These are phyloP conservation scores for Fraxinus cuspidata DNA, from an alignment of 257 asterid genomes.

Conservation along the genomic window DNA sequence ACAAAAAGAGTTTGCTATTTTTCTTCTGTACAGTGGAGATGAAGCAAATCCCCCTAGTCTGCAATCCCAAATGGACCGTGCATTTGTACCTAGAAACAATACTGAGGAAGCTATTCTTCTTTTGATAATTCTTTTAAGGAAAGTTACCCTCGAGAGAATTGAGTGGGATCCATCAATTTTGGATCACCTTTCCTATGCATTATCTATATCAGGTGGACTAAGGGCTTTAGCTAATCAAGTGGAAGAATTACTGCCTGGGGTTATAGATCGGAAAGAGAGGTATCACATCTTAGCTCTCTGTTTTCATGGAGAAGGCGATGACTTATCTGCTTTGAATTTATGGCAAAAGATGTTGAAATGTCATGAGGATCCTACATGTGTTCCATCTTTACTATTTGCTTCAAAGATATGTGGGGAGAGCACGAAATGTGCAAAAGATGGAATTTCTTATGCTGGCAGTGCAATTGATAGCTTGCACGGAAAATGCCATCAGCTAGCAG, in stretches of 20 bases:
- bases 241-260: slow-evolving; percentile 81
- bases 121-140: slow-evolving; percentile 64
- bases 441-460: slow-evolving; percentile 56
- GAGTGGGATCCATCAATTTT: slow-evolving; percentile 85
- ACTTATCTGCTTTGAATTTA: slow-evolving; percentile 57
- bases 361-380: slow-evolving; percentile 36
- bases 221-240: slow-evolving; percentile 73
- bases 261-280: slow-evolving; percentile 54
- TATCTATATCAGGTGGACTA: slow-evolving; percentile 75
- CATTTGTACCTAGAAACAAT: slow-evolving; percentile 82
- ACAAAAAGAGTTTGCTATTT: slow-evolving; percentile 75
- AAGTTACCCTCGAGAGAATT: slow-evolving; percentile 53
- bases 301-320: slow-evolving; percentile 71
- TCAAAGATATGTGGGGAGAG: slow-evolving; percentile 65
- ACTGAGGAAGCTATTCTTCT: slow-evolving; percentile 89
- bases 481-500: slow-evolving; percentile 52
- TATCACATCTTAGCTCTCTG: slow-evolving; percentile 78
- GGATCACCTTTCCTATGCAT: slow-evolving; percentile 80
- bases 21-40: slow-evolving; percentile 79
- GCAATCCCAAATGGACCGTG: slow-evolving; percentile 65
- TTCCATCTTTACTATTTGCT: slow-evolving; percentile 59
- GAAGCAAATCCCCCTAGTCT: slow-evolving; percentile 76
- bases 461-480: slow-evolving; percentile 62
- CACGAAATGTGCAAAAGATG: slow-evolving; percentile 54
- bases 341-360: slow-evolving; percentile 60